Percentiles rank a stretch among this genome's conserved stretches.
These are phyloP conservation scores for Beauveria caledonica DNA, from an alignment of 2,329 filamentous ascomycete genomes.

Conservation along the genomic window DNA sequence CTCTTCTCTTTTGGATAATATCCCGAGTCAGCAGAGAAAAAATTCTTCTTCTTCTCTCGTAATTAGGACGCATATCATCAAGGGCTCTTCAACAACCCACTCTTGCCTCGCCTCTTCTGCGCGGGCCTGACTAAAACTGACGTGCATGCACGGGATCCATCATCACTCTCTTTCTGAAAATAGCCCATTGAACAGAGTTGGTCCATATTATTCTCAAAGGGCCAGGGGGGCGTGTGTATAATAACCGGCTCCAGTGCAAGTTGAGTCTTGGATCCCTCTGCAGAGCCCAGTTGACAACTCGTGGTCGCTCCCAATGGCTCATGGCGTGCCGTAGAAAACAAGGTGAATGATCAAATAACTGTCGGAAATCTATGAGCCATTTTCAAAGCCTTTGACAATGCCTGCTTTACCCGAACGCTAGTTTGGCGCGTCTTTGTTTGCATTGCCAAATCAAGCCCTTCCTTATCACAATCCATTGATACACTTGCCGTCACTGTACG, in stretches of 20 bases:
- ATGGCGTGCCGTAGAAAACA: not conserved
- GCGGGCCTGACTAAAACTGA: constrained; percentile 9
- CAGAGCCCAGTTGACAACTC: not conserved
- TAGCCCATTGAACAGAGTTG: not conserved
- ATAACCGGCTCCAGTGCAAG: not conserved
- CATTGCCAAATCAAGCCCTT: no score
- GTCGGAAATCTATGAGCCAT: not conserved
- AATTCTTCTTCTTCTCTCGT: not conserved
- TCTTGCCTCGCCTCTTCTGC: not conserved
- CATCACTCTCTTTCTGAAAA: not conserved
- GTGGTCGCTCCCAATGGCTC: constrained; percentile 2
- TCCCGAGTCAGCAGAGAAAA: no score
- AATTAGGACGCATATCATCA: not conserved
- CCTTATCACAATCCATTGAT: not conserved
- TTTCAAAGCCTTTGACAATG: not conserved
- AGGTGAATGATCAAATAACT: not conserved
- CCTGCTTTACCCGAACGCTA: not conserved
- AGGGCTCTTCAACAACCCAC: not conserved
- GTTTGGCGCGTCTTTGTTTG: not conserved
- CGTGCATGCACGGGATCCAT: constrained; percentile 1
- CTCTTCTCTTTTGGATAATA: not conserved
- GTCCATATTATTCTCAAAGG: not conserved
- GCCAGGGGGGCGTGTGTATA: not conserved
- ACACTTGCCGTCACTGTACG: not conserved
- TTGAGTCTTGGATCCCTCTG: not conserved